Base-by-base conservation (phyloP, 495 filamentous ascomycete species). In the Paragyromitra xinjiangensis region DNA sequence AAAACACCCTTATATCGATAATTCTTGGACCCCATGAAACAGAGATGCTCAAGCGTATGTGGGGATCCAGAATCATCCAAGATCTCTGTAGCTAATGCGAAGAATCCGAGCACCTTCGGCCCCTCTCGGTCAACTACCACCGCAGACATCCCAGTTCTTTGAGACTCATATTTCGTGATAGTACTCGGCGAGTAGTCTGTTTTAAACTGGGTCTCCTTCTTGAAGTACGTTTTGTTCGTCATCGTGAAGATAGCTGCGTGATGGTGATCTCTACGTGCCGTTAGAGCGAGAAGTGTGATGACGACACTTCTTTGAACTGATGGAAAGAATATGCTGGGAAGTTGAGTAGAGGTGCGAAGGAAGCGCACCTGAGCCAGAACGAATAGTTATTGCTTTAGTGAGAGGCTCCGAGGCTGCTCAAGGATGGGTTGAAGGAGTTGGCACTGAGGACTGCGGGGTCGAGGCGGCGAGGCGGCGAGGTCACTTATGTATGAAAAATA, bases 21-120 rank as follows among this genome's bases (percentile, higher is more conserved):
- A 83, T 88, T 94, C 83, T 93, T 94, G 34, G 95, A 98, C 9
- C 95, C 95, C 95, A 98, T 98, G 83, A 99, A 99, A 79, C 93
- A 89, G 11, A 99, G 86, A 86, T 99, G 95, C 86, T 99, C 95
- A 37, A 99, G 86, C 0, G 95, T 99, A 83, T 98, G 95, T 2
- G 95, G 95, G 6, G 95, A 91, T 19, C 95, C 95, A 6, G 95
- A 97, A 82, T 98, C 94, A 84, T 98, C 95, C 75, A 95, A 91
- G 78, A 99, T 97, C 84, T 99, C 95, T 8, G 96, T 99, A 37
- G 96, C 95, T 58, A 99, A 88, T 55, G 95, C 89, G 84, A 99
- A 98, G 83, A 94, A 97, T 12, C 95, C 96, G 73, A 93, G 90
- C 64, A 99, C 89, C 83, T 97, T 99, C 9, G 95, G 95, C 4